Percentiles rank a stretch among this genome's conserved stretches.
Conservation (phyloP, 108 stramenopile species). For the Nitzschia sp. region DNA sequence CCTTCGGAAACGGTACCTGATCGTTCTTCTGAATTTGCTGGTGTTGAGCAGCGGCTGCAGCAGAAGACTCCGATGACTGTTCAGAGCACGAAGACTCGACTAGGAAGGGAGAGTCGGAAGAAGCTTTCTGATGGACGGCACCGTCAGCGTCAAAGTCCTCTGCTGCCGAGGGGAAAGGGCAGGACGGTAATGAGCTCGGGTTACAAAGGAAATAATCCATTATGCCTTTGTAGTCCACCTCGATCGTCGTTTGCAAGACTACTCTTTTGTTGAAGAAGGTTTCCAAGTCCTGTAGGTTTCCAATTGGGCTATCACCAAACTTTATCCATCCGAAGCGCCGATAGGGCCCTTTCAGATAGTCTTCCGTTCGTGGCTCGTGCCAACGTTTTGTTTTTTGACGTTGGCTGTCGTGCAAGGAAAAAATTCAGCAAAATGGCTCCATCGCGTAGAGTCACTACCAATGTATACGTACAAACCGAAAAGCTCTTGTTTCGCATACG, state of each 20-base stretch:
- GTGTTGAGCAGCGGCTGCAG: background rate
- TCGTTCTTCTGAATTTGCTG: background rate
- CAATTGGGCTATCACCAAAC: too few relatives aligned
- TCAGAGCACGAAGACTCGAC: constrained; percentile 11
- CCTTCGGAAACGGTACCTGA: constrained; percentile 2
- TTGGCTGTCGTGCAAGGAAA: too few relatives aligned
- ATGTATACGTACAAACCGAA: too few relatives aligned
- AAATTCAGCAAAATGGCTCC: too few relatives aligned
- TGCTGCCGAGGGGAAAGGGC: too few relatives aligned
- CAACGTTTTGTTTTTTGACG: too few relatives aligned
- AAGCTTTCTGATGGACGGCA: background rate
- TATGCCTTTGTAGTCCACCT: background rate
- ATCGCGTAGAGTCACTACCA: too few relatives aligned
- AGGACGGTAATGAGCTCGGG: background rate
- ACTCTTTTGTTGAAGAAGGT: background rate
- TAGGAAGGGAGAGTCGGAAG: background rate
- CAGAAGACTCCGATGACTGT: background rate
- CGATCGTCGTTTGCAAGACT: background rate
- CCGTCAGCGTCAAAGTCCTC: background rate
- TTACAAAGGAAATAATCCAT: constrained; percentile 10
- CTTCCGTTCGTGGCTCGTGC: too few relatives aligned
- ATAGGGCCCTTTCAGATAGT: too few relatives aligned
- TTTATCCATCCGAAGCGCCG: too few relatives aligned
- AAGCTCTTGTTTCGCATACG: too few relatives aligned
- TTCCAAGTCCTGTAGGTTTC: too few relatives aligned